A percentile compares a stretch with the other conserved stretches of the same genome.
Conservation (phyloP, 108 stramenopile species). For the Fragilaria crotonensis region DNA sequence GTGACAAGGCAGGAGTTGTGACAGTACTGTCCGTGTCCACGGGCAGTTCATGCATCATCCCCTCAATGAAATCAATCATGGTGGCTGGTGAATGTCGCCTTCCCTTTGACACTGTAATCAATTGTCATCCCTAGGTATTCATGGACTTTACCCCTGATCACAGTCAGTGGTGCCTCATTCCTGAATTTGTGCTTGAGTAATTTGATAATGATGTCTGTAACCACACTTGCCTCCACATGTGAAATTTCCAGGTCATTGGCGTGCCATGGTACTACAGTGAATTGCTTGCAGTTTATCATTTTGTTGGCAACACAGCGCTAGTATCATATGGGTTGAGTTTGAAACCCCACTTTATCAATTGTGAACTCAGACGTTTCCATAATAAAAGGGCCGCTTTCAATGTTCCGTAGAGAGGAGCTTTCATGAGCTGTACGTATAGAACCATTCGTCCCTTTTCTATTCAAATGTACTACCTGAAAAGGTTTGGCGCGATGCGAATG, state of each 20-base stretch:
- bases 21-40: conserved; percentile 13
- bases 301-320: conserved; percentile 40
- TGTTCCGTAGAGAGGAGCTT: conserved; percentile 24
- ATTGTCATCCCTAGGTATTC: conserved; percentile 36
- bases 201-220: neutral
- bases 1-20: conserved; percentile 22
- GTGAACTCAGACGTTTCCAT: neutral
- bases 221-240: conserved; percentile 7
- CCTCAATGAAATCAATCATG: conserved; percentile 19
- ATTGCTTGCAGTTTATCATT: conserved; percentile 18
- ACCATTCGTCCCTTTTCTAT: neutral
- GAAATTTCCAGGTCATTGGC: conserved; percentile 44
- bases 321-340: conserved; percentile 35
- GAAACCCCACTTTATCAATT: conserved; percentile 19
- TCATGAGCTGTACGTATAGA: conserved; percentile 8
- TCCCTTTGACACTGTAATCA: conserved; percentile 9
- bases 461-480: conserved; percentile 14
- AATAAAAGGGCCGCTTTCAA: conserved; percentile 17
- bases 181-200: conserved; percentile 9
- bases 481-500: conserved; percentile 11
- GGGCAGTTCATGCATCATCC: conserved; percentile 11
- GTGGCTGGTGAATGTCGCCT: neutral
- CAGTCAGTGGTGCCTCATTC: conserved; percentile 3
- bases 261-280: conserved; percentile 31
- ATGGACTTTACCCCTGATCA: conserved; percentile 7